Conservation (phyloP, 495 filamentous ascomycete genomes). For the Aspergillus wentii region DNA sequence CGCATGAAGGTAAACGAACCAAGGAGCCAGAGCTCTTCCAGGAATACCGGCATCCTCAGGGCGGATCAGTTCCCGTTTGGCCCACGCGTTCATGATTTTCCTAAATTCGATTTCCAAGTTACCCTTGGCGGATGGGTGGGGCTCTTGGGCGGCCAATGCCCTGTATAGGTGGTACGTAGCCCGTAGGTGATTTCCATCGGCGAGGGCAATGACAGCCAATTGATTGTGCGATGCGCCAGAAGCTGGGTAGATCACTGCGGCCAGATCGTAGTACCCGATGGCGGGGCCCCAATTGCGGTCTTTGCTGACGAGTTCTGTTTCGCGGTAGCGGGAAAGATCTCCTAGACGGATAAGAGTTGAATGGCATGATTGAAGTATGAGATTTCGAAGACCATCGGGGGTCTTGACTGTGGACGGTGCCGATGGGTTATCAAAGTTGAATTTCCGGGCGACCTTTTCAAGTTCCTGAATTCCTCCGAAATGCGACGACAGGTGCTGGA, state of each 20-base stretch:
- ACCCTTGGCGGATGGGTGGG: conserved; percentile 62
- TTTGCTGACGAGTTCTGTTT: conserved; percentile 58
- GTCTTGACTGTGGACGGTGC: conserved; percentile 30
- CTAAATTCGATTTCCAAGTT: conserved; percentile 83
- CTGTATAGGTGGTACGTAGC: conserved; percentile 88
- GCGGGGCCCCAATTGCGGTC: conserved; percentile 75
- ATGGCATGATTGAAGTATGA: conserved; percentile 72
- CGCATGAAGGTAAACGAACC: conserved; percentile 86
- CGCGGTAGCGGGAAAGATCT: conserved; percentile 88
- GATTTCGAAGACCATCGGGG: conserved; percentile 43
- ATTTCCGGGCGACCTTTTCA: conserved; percentile 61
- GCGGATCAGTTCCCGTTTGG: conserved; percentile 52
- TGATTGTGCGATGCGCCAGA: conserved; percentile 85
- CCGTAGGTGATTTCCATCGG: conserved; percentile 70
- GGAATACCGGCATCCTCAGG: conserved; percentile 46
- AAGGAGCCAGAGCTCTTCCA: conserved; percentile 57
- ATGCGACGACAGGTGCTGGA: conserved; percentile 70
- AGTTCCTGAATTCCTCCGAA: conserved; percentile 70
- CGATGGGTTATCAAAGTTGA: conserved; percentile 51
- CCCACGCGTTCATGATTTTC: conserved; percentile 58
- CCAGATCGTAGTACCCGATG: conserved; percentile 78
- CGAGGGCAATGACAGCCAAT: conserved; percentile 75
- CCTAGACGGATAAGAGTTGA: conserved; percentile 80
- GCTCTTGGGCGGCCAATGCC: conserved; percentile 64
- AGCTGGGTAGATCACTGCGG: conserved; percentile 68